Evolutionary conservation across 176 grass and related monocot species (phyloP).

Genomic region (Ananas comosus): DNA sequence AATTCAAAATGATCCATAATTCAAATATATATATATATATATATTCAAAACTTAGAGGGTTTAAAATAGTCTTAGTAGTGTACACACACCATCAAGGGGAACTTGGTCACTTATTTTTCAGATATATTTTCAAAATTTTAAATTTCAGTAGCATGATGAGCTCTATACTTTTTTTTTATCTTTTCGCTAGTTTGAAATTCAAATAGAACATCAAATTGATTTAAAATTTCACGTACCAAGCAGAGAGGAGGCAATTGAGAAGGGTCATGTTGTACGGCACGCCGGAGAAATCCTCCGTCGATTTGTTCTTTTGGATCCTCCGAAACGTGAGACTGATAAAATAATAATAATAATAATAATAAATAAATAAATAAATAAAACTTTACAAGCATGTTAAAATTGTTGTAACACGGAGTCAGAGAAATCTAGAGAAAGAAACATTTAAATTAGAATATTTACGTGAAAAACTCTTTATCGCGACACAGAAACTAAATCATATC

Average conservation of each 20-base stretch:
- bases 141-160: too few relatives aligned
- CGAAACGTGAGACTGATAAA: slow-evolving; percentile 69
- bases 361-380: background rate
- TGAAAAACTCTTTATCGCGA: background rate
- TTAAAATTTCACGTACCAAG: slow-evolving; percentile 34
- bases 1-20: too few relatives aligned
- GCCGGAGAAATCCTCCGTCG: slow-evolving; percentile 92
- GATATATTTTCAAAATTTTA: too few relatives aligned
- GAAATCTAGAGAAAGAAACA: background rate
- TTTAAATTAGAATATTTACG: background rate
- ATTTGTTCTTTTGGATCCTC: slow-evolving; percentile 70
- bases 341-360: background rate
- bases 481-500: background rate
- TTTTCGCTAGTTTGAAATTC: too few relatives aligned
- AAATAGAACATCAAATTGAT: too few relatives aligned
- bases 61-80: too few relatives aligned
- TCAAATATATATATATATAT: too few relatives aligned
- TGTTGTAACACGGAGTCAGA: background rate
- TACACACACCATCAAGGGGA: too few relatives aligned
- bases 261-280: slow-evolving; percentile 98
- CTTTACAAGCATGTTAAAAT: background rate
- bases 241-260: slow-evolving; percentile 96
- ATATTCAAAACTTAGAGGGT: too few relatives aligned
- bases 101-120: too few relatives aligned
- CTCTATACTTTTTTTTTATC: too few relatives aligned